These are phyloP conservation scores for Leptographium procerum DNA, from an alignment of 2,329 filamentous ascomycete genomes.

Conservation along the genomic window DNA sequence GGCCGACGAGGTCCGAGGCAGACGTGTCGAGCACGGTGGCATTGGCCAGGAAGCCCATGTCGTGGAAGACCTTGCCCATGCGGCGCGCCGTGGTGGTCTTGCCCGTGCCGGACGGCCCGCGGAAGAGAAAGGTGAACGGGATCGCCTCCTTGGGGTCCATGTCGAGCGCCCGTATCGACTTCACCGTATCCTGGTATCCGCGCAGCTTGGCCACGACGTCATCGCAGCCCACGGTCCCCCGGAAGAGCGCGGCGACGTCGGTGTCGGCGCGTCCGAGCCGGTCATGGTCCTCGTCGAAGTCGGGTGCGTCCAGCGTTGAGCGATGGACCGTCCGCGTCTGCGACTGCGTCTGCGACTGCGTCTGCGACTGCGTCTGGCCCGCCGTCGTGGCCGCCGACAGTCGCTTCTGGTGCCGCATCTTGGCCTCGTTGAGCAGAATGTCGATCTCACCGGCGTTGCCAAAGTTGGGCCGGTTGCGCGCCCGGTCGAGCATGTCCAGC, in stretches of 20 bases:
- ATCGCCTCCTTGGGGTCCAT: slow-evolving; percentile 47
- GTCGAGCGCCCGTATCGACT: slow-evolving; percentile 35
- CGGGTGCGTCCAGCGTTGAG: slow-evolving; percentile 20
- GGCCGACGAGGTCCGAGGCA: slow-evolving; percentile 54
- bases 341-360: not conserved
- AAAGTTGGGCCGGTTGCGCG: slow-evolving; percentile 53
- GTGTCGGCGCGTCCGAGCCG: slow-evolving; percentile 34
- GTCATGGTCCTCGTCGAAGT: slow-evolving; percentile 51
- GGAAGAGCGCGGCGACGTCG: slow-evolving; percentile 43
- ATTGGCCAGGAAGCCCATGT: slow-evolving; percentile 56
- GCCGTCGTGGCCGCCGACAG: slow-evolving; percentile 12
- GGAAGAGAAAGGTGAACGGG: slow-evolving; percentile 59
- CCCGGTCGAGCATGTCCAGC: slow-evolving; percentile 47
- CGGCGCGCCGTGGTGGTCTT: slow-evolving; percentile 64
- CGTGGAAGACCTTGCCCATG: slow-evolving; percentile 65
- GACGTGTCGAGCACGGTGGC: slow-evolving; percentile 43
- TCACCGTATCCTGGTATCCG: slow-evolving; percentile 40
- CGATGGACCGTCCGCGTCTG: too few relatives aligned
- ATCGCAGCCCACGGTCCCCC: slow-evolving; percentile 46
- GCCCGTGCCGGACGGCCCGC: slow-evolving; percentile 49
- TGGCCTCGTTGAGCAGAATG: slow-evolving; percentile 49
- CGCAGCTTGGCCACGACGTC: slow-evolving; percentile 39
- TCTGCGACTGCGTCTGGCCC: not conserved
- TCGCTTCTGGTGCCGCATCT: slow-evolving; percentile 25
- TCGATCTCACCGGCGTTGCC: slow-evolving; percentile 68